Conservation (phyloP, 352 stramenopile species). For the Pythium brassicae region DNA sequence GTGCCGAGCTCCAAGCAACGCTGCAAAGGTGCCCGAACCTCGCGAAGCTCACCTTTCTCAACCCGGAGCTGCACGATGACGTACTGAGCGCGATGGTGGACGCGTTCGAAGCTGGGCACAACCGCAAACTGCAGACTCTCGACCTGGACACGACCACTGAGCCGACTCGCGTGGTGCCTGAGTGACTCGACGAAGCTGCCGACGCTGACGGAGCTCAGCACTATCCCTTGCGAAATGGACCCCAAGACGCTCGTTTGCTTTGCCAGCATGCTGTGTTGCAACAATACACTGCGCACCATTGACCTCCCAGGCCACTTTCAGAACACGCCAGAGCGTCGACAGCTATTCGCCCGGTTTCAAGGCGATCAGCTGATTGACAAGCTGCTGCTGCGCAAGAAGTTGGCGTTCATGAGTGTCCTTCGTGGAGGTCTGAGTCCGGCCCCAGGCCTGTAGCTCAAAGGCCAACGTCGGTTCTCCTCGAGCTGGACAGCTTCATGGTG, state of each 20-base stretch:
- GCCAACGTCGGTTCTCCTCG: too few relatives aligned
- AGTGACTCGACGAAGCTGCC: neutral
- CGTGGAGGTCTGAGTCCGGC: neutral
- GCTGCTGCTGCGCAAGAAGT: slow-evolving; percentile 3
- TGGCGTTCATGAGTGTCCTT: slow-evolving; percentile 9
- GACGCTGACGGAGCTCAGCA: neutral
- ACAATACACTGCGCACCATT: slow-evolving; percentile 8
- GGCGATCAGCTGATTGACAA: neutral
- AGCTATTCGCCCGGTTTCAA: slow-evolving; percentile 2
- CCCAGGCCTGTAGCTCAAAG: neutral
- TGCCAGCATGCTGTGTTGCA: neutral
- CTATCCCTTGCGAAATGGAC: neutral
- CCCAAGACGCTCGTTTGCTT: neutral
- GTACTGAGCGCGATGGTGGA: neutral
- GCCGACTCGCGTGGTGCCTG: too few relatives aligned
- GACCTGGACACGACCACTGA: slow-evolving; percentile 4
- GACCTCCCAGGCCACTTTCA: neutral
- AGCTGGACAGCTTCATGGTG: slow-evolving; percentile 5
- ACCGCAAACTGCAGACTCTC: neutral
- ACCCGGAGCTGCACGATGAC: neutral
- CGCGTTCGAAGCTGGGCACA: neutral
- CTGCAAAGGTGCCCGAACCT: slow-evolving; percentile 4
- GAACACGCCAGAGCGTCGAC: neutral
- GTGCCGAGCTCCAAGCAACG: neutral
- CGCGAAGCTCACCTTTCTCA: neutral